Conservation (phyloP, 306 rosid genomes). For the Citrullus mucosospermus region DNA sequence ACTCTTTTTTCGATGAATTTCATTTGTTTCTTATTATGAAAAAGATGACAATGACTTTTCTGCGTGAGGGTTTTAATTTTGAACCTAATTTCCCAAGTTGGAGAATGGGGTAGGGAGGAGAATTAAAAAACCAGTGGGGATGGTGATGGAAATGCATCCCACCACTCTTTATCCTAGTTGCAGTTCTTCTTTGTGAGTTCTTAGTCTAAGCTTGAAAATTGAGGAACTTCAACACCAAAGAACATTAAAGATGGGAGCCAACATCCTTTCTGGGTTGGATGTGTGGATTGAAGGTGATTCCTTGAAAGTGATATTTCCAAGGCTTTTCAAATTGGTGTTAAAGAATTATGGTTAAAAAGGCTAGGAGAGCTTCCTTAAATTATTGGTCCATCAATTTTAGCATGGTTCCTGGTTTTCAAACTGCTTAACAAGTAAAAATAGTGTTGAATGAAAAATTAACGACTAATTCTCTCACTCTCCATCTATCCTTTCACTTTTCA, state of each 20-base stretch:
- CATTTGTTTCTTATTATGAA: no score
- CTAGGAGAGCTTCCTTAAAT: not conserved
- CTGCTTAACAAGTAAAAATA: no score
- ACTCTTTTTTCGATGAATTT: no score
- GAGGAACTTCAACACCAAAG: not conserved
- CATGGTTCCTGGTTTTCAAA: not conserved
- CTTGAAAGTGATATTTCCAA: not conserved
- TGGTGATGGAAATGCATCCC: not conserved
- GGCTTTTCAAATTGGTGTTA: not conserved
- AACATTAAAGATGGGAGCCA: not conserved
- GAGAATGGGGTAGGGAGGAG: not conserved
- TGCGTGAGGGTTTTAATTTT: not conserved
- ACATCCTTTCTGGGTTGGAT: not conserved
- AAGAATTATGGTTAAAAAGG: not conserved
- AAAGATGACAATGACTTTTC: no score
- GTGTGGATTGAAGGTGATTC: not conserved
- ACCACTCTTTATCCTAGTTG: not conserved
- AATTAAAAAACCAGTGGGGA: not conserved
- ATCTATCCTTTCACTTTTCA: no score
- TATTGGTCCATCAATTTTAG: not conserved
- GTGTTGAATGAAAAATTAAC: no score
- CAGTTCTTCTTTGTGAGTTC: not conserved
- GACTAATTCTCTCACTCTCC: no score
- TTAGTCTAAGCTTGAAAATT: not conserved
- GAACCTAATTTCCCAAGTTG: not conserved